Evolutionary conservation across 2,329 filamentous ascomycete genomes (phyloP), one percentile per base, ranked within the genome.

Genomic region (Scorias spongiosa): DNA sequence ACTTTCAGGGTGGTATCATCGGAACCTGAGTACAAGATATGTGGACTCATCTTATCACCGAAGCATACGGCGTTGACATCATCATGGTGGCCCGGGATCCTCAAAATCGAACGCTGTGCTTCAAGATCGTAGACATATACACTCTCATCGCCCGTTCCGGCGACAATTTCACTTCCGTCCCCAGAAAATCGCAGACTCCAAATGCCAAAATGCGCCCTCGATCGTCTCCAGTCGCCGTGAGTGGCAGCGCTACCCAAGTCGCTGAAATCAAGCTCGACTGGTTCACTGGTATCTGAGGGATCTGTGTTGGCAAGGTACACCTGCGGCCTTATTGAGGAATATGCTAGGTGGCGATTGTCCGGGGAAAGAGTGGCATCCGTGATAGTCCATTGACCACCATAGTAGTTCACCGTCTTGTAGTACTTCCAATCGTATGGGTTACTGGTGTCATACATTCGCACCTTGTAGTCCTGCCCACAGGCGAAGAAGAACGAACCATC

Each of bases 21-120:
- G 0, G 87, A 94, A 15, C 91, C 91, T 0, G 88, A 95, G 64
- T 95, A 96, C 2, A 98, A 71, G 48, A 96, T 89, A 59, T 98
- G 88, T 1, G 91, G 89, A 0, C 85, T 93, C 28, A 76, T 75
- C 48, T 79, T 80, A 63, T 96, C 88, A 1, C 87, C 91, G 56
- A 93, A 96, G 62, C 88, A 95, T 1, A 98, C 91, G 4, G 91
- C 91, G 54, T 96, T 98, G 44, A 96, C 89, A 59, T 98, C 87
- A 53, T 93, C 78, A 4, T 76, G 68, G 57, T 98, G 91, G 0
- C 86, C 88, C 12, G 70, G 68, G 20, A 94, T 76, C 40, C 78
- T 75, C 44, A 95, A 76, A 29, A 93, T 72, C 0, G 84, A 76
- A 39, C 74, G 73, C 14, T 81, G 77, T 0, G 80, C 79, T 62